These are phyloP conservation scores for Colletotrichum horii DNA, from an alignment of 2,329 filamentous ascomycete genomes.

Conservation along the genomic window DNA sequence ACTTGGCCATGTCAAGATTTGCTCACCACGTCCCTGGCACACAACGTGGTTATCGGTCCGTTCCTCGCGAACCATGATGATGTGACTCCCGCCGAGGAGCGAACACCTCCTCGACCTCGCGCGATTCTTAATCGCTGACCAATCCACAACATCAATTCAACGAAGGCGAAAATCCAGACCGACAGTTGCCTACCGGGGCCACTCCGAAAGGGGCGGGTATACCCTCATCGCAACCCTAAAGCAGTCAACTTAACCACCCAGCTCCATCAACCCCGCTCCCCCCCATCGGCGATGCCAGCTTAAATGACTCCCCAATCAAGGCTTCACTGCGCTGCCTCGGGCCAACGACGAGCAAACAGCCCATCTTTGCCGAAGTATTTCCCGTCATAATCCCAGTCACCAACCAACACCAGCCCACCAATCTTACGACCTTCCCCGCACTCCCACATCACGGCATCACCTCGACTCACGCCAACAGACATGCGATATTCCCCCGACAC, in stretches of 20 bases:
- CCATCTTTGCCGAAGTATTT: not conserved
- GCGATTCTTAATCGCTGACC: not conserved
- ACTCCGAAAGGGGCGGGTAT: not conserved
- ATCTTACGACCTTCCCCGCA: conserved; percentile 5
- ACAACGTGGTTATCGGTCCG: not conserved
- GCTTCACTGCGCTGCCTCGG: not conserved
- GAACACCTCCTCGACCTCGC: not conserved
- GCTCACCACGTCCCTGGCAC: not conserved
- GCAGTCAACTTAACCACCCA: not conserved
- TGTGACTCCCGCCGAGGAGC: not conserved
- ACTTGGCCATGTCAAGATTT: not conserved
- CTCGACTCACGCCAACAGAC: not conserved
- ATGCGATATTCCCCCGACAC: not conserved
- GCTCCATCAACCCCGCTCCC: not conserved
- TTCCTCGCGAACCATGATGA: not conserved
- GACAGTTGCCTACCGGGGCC: not conserved
- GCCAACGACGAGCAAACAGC: not conserved
- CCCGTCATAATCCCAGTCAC: not conserved
- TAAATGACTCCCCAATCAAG: not conserved
- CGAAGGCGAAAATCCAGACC: not conserved
- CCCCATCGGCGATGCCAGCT: not conserved
- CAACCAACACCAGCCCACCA: not conserved
- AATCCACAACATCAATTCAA: not conserved
- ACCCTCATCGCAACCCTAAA: not conserved
- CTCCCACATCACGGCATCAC: not conserved